A percentile compares a stretch with the other conserved stretches of the same genome.
Evolutionary conservation across 2,329 filamentous ascomycete species (phyloP).

Genomic region (Fusarium circinatum): DNA sequence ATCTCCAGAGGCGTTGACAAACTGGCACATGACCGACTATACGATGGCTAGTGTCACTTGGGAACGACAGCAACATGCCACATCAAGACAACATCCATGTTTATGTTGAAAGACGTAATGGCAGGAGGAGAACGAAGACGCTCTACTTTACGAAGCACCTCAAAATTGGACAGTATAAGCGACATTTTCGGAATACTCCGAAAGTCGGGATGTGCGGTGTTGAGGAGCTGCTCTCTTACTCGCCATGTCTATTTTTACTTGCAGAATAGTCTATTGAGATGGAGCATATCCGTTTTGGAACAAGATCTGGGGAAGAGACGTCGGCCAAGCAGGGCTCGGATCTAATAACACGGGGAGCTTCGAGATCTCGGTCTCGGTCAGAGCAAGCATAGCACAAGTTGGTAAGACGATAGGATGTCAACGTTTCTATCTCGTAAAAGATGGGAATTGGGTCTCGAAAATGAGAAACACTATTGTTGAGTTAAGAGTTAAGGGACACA

Average conservation of each 20-base stretch:
- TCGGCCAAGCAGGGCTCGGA: neutral
- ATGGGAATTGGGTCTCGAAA: conserved; percentile 5
- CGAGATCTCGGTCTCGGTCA: neutral
- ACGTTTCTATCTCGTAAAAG: conserved; percentile 9
- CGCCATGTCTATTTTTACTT: neutral
- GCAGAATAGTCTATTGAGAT: neutral
- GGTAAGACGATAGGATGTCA: neutral
- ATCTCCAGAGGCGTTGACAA: neutral
- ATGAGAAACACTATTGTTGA: neutral
- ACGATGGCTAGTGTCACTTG: neutral
- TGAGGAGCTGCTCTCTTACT: neutral
- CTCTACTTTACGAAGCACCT: neutral
- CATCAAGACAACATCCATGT: neutral
- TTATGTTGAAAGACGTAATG: neutral
- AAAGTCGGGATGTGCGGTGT: neutral
- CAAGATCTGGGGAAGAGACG: conserved; percentile 2
- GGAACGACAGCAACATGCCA: neutral
- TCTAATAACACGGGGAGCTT: neutral
- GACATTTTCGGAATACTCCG: neutral
- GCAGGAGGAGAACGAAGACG: no score
- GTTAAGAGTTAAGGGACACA: neutral
- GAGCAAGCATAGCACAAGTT: neutral
- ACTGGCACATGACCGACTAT: neutral
- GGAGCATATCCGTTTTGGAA: neutral
- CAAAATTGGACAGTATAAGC: neutral